phyloP scores from a whole-genome alignment of 1,284 basidiomycete genomes.

The Leucoagaricus sp. region DNA sequence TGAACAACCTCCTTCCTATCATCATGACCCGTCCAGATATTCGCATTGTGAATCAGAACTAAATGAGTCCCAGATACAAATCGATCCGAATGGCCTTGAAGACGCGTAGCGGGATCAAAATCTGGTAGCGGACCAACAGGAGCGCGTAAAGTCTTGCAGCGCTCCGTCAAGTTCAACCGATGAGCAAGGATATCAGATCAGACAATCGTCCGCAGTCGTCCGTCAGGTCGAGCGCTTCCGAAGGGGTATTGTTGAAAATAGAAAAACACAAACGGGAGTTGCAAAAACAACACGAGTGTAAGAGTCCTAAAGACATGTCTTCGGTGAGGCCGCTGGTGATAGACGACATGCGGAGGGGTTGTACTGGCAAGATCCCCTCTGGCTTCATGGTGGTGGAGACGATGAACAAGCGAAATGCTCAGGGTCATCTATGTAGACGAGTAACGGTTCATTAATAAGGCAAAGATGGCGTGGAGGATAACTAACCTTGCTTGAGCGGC shows the following conservation, averaged over 20 bases:
- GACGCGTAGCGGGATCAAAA: conserved; percentile 22
- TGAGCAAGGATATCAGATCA: conserved; percentile 6
- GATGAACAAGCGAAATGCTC: too few relatives aligned
- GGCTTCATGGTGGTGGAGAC: too few relatives aligned
- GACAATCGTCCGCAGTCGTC: neutral
- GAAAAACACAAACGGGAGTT: neutral
- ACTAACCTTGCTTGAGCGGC: too few relatives aligned
- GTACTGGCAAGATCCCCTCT: too few relatives aligned
- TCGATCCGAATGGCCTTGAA: conserved; percentile 54
- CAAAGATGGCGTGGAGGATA: too few relatives aligned
- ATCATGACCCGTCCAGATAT: conserved; percentile 78
- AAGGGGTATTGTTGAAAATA: neutral
- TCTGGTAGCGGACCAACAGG: conserved; percentile 27
- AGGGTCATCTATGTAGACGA: too few relatives aligned
- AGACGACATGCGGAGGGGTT: too few relatives aligned
- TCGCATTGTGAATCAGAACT: conserved; percentile 71
- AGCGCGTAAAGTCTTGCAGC: conserved; percentile 21
- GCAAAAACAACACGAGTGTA: neutral
- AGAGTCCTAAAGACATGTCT: too few relatives aligned
- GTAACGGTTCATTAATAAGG: too few relatives aligned
- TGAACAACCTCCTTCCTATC: conserved; percentile 61
- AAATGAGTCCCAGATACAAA: conserved; percentile 60
- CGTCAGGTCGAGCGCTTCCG: neutral
- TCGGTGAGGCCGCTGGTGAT: neutral
- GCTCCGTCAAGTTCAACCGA: conserved; percentile 6